Evolutionary conservation across 2,329 filamentous ascomycete genomes (phyloP).

Genomic region (Verticillium tricorpus): DNA sequence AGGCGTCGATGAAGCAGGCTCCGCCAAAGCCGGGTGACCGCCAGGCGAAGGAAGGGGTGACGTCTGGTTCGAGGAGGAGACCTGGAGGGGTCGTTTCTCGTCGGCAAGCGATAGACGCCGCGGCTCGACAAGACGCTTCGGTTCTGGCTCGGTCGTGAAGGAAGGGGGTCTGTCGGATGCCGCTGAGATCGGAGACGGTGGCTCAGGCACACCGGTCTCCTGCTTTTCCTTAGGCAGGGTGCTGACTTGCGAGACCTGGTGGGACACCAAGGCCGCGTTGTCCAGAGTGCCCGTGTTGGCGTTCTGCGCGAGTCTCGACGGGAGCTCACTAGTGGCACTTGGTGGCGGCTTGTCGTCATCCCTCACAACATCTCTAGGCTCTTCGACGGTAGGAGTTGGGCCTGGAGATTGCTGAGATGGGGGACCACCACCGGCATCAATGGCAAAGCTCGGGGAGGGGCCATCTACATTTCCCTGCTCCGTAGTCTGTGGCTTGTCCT

Average conservation of each 20-base stretch:
- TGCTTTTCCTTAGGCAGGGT: constrained; percentile 20
- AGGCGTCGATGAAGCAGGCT: not conserved
- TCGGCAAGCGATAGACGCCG: constrained; percentile 36
- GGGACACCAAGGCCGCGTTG: constrained; percentile 17
- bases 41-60: constrained; percentile 32
- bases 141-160: constrained; percentile 5
- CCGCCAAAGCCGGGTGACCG: constrained; percentile 29
- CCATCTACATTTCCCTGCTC: not conserved
- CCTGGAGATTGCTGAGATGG: not conserved
- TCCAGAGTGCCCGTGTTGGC: not conserved
- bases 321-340: not conserved
- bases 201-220: constrained; percentile 25
- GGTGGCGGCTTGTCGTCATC: not conserved
- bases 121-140: constrained; percentile 9
- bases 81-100: constrained; percentile 29
- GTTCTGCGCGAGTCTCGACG: not conserved
- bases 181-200: constrained; percentile 39
- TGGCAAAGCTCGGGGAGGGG: not conserved
- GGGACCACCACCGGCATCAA: not conserved
- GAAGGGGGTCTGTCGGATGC: constrained; percentile 23
- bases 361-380: not conserved
- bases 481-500: constrained; percentile 6
- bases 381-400: not conserved
- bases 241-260: constrained; percentile 32
- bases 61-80: constrained; percentile 26